phyloP scores from a whole-genome alignment of 345 rosid species.

The Geranium brycei region DNA sequence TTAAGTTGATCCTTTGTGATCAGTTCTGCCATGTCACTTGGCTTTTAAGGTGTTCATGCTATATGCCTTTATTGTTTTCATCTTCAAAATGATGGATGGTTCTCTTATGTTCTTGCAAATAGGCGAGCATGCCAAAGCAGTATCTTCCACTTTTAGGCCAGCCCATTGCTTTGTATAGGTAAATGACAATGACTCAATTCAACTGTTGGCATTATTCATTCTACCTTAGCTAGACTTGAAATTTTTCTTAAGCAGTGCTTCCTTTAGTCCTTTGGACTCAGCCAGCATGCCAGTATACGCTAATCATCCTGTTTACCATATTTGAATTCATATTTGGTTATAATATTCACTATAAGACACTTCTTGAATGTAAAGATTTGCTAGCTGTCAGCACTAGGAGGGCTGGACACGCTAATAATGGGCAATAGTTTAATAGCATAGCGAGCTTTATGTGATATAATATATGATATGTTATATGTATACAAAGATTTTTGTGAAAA shows the following conservation, averaged over 20 bases:
- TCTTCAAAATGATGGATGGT: slow-evolving; percentile 25
- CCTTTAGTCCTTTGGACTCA: neutral
- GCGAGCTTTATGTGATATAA: neutral
- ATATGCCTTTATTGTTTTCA: slow-evolving; percentile 12
- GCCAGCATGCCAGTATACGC: neutral
- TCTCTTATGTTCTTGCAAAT: slow-evolving; percentile 33
- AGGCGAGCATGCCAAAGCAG: slow-evolving; percentile 96
- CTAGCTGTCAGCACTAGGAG: neutral
- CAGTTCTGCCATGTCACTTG: neutral
- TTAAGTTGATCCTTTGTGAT: neutral
- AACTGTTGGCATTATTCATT: neutral
- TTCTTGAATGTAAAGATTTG: neutral
- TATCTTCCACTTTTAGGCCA: slow-evolving; percentile 88
- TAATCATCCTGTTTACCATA: neutral
- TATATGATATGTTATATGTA: neutral
- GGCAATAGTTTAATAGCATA: neutral
- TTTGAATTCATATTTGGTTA: neutral
- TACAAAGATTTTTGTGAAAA: neutral
- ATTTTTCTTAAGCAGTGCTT: neutral
- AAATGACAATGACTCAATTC: slow-evolving; percentile 9
- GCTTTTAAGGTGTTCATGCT: slow-evolving; percentile 7
- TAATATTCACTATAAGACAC: neutral
- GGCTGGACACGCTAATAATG: neutral
- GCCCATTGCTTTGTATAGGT: slow-evolving; percentile 93
- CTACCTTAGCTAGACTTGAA: neutral